Percentiles rank a stretch among this genome's conserved stretches.
These are phyloP conservation scores for Candida germanica DNA, from an alignment of 805 yeast genomes.

Conservation along the genomic window DNA sequence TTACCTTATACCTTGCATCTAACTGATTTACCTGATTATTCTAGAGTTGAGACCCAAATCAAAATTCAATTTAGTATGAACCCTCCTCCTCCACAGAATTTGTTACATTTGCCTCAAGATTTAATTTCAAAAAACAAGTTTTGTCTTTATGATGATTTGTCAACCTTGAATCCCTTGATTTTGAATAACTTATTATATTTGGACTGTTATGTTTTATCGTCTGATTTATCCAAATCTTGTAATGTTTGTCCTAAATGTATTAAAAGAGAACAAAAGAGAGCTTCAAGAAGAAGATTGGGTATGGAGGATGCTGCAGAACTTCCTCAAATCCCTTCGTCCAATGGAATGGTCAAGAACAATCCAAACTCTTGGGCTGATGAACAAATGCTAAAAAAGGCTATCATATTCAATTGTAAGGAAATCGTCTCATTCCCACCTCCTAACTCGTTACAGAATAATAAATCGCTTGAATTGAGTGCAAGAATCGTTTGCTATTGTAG, in stretches of 20 bases:
- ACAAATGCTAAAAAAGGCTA: conserved; percentile 70
- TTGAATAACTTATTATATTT: conserved; percentile 57
- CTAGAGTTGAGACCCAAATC: conserved; percentile 95
- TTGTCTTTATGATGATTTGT: conserved; percentile 54
- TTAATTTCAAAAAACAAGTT: conserved; percentile 84
- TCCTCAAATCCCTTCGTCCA: conserved; percentile 14
- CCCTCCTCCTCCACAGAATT: conserved; percentile 73
- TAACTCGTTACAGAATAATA: conserved; percentile 35
- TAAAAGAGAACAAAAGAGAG: conserved; percentile 90
- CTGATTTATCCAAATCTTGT: conserved; percentile 49
- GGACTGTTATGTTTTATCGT: conserved; percentile 77
- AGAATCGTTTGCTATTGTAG: conserved; percentile 94
- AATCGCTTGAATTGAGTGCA: conserved; percentile 51
- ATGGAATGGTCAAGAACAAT: conserved; percentile 42
- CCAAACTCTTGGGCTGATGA: conserved; percentile 78
- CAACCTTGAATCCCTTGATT: conserved; percentile 38
- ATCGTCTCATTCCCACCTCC: conserved; percentile 71
- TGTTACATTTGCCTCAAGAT: conserved; percentile 81
- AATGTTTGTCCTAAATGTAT: conserved; percentile 86
- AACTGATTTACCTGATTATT: conserved; percentile 67
- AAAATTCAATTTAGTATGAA: conserved; percentile 64
- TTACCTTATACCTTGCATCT: conserved; percentile 53
- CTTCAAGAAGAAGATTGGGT: conserved; percentile 86
- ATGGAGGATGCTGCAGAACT: conserved; percentile 10
- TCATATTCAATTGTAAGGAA: conserved; percentile 89